Evolutionary conservation across 2,329 filamentous ascomycete species (phyloP), one percentile per base, ranked within the genome.

Genomic region (Trichocomaceae sp.): DNA sequence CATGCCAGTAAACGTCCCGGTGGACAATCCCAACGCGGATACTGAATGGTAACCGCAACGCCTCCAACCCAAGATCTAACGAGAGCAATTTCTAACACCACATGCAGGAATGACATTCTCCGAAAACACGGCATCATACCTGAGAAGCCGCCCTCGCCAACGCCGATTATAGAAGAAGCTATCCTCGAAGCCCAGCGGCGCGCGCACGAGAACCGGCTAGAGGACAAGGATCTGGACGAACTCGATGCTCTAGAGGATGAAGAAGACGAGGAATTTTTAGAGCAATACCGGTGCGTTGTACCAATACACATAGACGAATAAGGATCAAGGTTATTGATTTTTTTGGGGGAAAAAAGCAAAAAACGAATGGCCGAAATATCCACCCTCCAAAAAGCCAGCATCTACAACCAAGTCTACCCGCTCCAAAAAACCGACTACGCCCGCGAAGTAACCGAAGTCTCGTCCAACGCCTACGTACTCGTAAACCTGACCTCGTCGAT

Each of bases 111-210:
- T 71, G 93, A 99, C 63, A 99, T 99, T 66, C 84, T 99, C 56
- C 88, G 93, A 63, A 95, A 95, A 72, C 90, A 99, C 77, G 90
- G 90, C 61, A 80, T 99, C 62, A 97, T 99, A 59, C 93, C 93
- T n/a, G 91, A 97, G 70, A 97, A 96, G 70, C 90, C 92, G 0
- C 90, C 91, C 2, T 96, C 92, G 46, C 93, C 93, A 2, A 96
- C 93, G 2, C 90, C 91, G 6, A 86, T 96, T 76, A 96, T 99
- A 64, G 87, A 99, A 74, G 92, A 97, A 77, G 93, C 93, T 3
- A 83, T 99, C 47, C 72, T 86, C 19, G 88, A 96, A 75, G 93
- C 88, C 12, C 83, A 88, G 56, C 79, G 85, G 63, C 79, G 95
- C 59, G 91, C 91, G 26, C 85, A 97, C 66, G 92, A 96, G 69